Conservation (phyloP, 768 basidiomycete species). For the Psilocybe cubensis region DNA sequence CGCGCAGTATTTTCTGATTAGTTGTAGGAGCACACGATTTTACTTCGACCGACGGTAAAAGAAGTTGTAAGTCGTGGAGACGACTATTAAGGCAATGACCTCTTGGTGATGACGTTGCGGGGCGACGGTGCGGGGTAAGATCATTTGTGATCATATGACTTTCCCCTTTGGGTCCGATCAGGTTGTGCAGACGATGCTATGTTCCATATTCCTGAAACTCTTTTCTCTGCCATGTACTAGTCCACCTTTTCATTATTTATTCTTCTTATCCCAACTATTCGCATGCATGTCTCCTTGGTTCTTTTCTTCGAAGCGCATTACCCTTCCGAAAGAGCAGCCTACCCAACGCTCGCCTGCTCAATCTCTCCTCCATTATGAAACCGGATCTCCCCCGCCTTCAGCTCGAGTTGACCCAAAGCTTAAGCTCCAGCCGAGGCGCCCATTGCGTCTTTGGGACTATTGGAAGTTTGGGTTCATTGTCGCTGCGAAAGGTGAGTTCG, state of each 20-base stretch:
- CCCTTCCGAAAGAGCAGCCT: constrained; percentile 20
- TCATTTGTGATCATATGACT: constrained; percentile 30
- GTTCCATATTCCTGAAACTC: constrained; percentile 28
- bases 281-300: constrained; percentile 29
- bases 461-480: constrained; percentile 75
- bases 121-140: constrained; percentile 23
- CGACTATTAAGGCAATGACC: constrained; percentile 72
- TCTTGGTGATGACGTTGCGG: constrained; percentile 19
- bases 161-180: constrained; percentile 21
- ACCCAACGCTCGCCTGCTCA: constrained; percentile 30
- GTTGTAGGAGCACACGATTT: constrained; percentile 80
- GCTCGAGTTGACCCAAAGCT: constrained; percentile 71
- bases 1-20: background rate
- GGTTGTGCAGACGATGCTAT: constrained; percentile 12
- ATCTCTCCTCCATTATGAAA: constrained; percentile 59
- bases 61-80: constrained; percentile 86
- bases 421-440: constrained; percentile 56
- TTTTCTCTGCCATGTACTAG: constrained; percentile 26
- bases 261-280: constrained; percentile 8
- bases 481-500: constrained; percentile 61
- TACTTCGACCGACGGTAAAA: constrained; percentile 83
- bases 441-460: constrained; percentile 67
- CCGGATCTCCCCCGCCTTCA: constrained; percentile 71
- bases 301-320: constrained; percentile 19
- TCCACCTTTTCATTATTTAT: constrained; percentile 14